A percentile compares a stretch with the other conserved stretches of the same genome.
Evolutionary conservation across 2,329 filamentous ascomycete genomes (phyloP).

Genomic region (Colletotrichum siamense): DNA sequence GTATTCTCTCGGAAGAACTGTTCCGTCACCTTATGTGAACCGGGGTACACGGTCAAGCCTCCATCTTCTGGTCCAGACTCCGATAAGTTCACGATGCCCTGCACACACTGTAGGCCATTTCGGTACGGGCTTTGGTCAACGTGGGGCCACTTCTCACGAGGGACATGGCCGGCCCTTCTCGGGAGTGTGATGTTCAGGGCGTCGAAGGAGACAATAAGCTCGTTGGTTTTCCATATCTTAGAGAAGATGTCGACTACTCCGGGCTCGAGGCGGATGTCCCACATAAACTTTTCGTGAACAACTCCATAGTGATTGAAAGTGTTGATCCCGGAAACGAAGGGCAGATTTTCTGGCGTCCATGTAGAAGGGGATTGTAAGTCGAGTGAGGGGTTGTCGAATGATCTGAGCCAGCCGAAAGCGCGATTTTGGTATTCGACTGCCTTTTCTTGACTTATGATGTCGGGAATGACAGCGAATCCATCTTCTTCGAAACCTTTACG

Average conservation of each 20-base stretch:
- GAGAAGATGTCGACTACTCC: conserved; percentile 43
- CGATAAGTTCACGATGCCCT: conserved; percentile 31
- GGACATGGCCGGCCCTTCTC: conserved; percentile 24
- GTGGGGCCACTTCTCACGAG: conserved; percentile 29
- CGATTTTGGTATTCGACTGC: conserved; percentile 38
- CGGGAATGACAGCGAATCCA: conserved; percentile 52
- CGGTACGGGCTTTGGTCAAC: conserved; percentile 33
- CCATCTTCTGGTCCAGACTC: conserved; percentile 22
- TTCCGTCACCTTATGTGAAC: not conserved
- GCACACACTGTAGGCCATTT: conserved; percentile 32
- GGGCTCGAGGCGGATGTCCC: conserved; percentile 42
- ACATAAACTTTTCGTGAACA: conserved; percentile 45
- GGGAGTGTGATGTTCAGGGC: conserved; percentile 45
- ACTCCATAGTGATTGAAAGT: conserved; percentile 31
- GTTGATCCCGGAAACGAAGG: conserved; percentile 32
- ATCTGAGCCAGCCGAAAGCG: conserved; percentile 24
- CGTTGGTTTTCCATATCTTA: conserved; percentile 42
- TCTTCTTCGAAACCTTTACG: conserved; percentile 36
- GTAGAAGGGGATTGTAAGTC: conserved; percentile 34
- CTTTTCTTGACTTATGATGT: conserved; percentile 44
- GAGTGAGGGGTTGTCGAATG: conserved; percentile 25
- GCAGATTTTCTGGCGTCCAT: conserved; percentile 40
- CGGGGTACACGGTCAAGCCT: conserved; percentile 18
- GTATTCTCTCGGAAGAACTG: not conserved
- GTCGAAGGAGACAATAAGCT: conserved; percentile 52